Percentiles rank a stretch among this genome's conserved stretches.
These are phyloP conservation scores for Wickerhamomyces rabaulensis DNA, from an alignment of 805 yeast species.

Conservation along the genomic window DNA sequence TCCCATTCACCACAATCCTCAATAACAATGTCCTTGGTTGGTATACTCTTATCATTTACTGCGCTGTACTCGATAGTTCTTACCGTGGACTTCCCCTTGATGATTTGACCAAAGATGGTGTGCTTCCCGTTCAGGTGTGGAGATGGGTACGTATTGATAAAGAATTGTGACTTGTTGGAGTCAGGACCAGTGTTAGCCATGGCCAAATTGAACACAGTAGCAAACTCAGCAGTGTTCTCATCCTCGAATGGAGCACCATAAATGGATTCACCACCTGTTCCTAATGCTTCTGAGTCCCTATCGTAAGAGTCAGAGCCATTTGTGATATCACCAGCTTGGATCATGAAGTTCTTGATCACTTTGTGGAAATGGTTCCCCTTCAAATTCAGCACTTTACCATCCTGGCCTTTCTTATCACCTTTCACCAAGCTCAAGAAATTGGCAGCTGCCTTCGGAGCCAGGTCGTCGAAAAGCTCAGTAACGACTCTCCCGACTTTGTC, in stretches of 20 bases:
- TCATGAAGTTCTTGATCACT: slow-evolving; percentile 61
- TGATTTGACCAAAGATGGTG: slow-evolving; percentile 70
- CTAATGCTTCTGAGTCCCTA: slow-evolving; percentile 25
- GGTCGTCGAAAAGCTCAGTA: slow-evolving; percentile 34
- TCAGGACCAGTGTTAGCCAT: slow-evolving; percentile 57
- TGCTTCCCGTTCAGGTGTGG: slow-evolving; percentile 76
- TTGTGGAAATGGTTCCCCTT: slow-evolving; percentile 52
- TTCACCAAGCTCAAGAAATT: slow-evolving; percentile 47
- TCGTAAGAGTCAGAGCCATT: slow-evolving; percentile 29
- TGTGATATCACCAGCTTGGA: slow-evolving; percentile 61
- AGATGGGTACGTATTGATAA: slow-evolving; percentile 61
- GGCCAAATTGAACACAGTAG: slow-evolving; percentile 47
- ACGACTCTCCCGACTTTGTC: slow-evolving; percentile 54
- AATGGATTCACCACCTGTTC: slow-evolving; percentile 43
- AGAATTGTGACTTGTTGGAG: slow-evolving; percentile 63
- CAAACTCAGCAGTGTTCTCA: slow-evolving; percentile 47
- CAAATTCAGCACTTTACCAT: slow-evolving; percentile 28
- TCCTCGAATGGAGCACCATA: slow-evolving; percentile 42
- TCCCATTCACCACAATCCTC: slow-evolving; percentile 61
- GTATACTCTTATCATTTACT: slow-evolving; percentile 40
- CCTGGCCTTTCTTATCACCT: slow-evolving; percentile 24
- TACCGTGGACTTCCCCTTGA: slow-evolving; percentile 62
- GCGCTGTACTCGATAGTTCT: slow-evolving; percentile 55
- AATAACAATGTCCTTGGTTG: slow-evolving; percentile 40
- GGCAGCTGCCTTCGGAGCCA: slow-evolving; percentile 52